Percentiles rank a stretch among this genome's conserved stretches.
Conservation (phyloP, 305 asterid species). For the Fraxinus floribunda region DNA sequence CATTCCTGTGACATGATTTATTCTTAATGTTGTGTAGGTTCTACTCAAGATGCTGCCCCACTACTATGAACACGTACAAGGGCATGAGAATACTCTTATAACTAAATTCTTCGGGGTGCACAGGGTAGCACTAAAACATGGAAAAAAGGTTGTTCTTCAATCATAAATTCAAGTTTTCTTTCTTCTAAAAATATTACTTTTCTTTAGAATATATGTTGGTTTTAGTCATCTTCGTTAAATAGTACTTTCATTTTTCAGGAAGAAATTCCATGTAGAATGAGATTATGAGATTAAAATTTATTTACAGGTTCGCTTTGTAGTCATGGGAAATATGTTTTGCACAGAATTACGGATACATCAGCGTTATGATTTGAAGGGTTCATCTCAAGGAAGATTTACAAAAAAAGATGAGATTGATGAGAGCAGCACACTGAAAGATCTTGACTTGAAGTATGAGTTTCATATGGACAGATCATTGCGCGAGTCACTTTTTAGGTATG, state of each 20-base stretch:
- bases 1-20: slow-evolving; percentile 1
- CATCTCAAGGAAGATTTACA: slow-evolving; percentile 83
- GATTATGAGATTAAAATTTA: slow-evolving; percentile 13
- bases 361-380: slow-evolving; percentile 93
- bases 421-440: slow-evolving; percentile 85
- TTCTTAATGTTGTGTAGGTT: slow-evolving; percentile 47
- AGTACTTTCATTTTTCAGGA: slow-evolving; percentile 2
- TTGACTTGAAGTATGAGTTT: slow-evolving; percentile 82
- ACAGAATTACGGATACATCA: slow-evolving; percentile 89
- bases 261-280: slow-evolving; percentile 9
- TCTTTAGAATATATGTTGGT: slow-evolving; percentile 2
- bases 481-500: slow-evolving; percentile 76
- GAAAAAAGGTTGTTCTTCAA: slow-evolving; percentile 62
- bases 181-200: slow-evolving; percentile 22
- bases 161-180: slow-evolving; percentile 19
- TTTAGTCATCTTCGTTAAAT: slow-evolving; percentile 7
- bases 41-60: slow-evolving; percentile 80
- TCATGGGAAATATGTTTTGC: slow-evolving; percentile 98
- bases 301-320: slow-evolving; percentile 85
- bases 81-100: slow-evolving; percentile 83
- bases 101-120: slow-evolving; percentile 93
- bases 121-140: slow-evolving; percentile 57
- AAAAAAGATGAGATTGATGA: slow-evolving; percentile 68
- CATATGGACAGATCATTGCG: slow-evolving; percentile 85
- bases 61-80: slow-evolving; percentile 73